These are phyloP conservation scores for Phytophthora macrochlamydospora DNA, from an alignment of 352 stramenopile genomes.

Conservation along the genomic window DNA sequence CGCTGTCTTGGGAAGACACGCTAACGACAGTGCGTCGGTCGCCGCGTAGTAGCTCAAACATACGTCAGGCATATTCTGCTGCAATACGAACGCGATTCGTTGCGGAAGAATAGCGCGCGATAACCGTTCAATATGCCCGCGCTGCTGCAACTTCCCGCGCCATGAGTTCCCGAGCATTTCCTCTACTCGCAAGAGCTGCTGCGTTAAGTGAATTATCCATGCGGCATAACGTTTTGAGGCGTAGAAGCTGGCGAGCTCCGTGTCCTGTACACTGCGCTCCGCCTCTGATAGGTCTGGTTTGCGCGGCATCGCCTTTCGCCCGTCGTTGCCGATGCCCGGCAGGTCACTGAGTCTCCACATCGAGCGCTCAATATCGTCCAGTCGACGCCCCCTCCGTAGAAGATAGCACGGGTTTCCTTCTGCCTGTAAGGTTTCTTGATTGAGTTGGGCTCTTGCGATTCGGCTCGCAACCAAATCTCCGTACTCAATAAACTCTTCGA, in stretches of 20 bases:
- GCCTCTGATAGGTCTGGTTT: constrained; percentile 33
- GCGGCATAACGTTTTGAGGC: constrained; percentile 9
- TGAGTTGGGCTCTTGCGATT: constrained; percentile 30
- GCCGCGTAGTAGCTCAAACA: constrained; percentile 58
- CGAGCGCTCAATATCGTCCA: constrained; percentile 58
- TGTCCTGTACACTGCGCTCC: constrained; percentile 61
- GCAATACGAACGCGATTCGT: constrained; percentile 53
- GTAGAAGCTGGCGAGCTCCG: constrained; percentile 58
- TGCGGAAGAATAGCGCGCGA: constrained; percentile 56
- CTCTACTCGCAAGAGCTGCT: constrained; percentile 67
- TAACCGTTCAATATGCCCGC: constrained; percentile 46
- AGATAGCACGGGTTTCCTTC: constrained; percentile 36
- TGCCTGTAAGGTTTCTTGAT: constrained; percentile 16
- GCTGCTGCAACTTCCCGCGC: constrained; percentile 55
- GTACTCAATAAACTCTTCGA: constrained; percentile 56
- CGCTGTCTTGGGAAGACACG: constrained; percentile 48
- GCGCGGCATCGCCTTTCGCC: constrained; percentile 62
- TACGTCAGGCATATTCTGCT: constrained; percentile 39
- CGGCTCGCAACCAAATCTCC: constrained; percentile 44
- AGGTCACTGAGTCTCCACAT: constrained; percentile 68
- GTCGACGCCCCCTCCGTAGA: constrained; percentile 10
- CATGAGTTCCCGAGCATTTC: constrained; percentile 53
- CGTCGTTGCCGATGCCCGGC: constrained; percentile 69
- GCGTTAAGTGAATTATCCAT: constrained; percentile 56
- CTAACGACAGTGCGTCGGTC: constrained; percentile 64